Base-by-base conservation (phyloP, 192 early-diverging fungal genomes). In the Piromyces finnis region DNA sequence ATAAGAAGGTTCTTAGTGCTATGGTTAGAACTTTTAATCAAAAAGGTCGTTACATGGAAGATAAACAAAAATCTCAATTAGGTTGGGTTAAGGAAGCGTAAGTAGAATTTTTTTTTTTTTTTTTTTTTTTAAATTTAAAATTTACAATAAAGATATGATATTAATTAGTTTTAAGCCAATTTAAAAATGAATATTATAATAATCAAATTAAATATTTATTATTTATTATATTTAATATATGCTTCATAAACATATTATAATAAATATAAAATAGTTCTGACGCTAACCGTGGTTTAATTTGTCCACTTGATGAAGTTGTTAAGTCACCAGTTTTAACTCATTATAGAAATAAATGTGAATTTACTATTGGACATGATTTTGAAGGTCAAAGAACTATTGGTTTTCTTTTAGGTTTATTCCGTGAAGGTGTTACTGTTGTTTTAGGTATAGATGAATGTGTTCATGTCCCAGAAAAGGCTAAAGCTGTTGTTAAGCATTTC, bases 321-420 rank as follows among this genome's bases (percentile, higher is more conserved):
- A 78, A 85, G 11, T 94, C 93, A 11, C 94, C 94, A 29, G 81
- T 85, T 32, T 30, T 83, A 18, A 81, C 87, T 32, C 87, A 87
- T 6, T 95, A 94, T 84, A 84, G 93, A 78, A 95, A 84, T 82
- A 95, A 95, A 83, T 93, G 91, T 82, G 94, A 95, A 83, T 95
- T 94, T 81, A 86, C 91, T 0, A 86, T 93, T 82, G 94, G 94
- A 27, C 77, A 77, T 51, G 85, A 94, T 82, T 39, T 86, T 13
- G 85, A 89, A 6, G 88, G 88, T 9, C 80, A 91, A 77, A 78
- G 41, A 29, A 82, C 85, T 6, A 87, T 92, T 77, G 94, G 94
- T 11, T 95, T 95, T 82, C 83, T 90, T 51, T 81, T 91, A 29
- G 94, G 94, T 18, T 77, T 85, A 12, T 94, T 84, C 84, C 88